Conservation (phyloP, 164 flowering plant species). For the Saururus chinensis region DNA sequence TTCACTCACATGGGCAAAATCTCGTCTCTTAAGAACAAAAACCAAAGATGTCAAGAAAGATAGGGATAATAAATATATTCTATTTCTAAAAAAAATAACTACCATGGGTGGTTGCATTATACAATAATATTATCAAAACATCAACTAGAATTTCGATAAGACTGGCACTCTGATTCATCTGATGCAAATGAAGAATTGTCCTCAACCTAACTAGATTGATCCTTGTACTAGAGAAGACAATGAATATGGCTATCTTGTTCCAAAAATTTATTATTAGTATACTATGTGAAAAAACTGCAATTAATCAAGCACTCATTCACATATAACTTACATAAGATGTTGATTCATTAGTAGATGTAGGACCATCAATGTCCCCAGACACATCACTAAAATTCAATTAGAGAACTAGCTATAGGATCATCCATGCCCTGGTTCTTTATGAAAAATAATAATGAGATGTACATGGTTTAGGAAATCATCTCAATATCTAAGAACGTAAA, state of each 20-base stretch:
- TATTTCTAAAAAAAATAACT: too few relatives aligned
- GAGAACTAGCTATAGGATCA: not conserved
- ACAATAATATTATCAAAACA: not conserved
- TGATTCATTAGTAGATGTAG: not conserved
- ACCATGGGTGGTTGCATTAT: not conserved
- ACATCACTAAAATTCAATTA: not conserved
- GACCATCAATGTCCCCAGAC: not conserved
- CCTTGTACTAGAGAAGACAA: not conserved
- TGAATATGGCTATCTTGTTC: not conserved
- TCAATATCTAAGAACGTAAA: not conserved
- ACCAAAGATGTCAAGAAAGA: not conserved
- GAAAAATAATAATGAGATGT: not conserved
- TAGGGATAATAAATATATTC: not conserved
- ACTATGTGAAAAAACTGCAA: not conserved
- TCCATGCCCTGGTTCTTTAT: not conserved
- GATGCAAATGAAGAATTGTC: not conserved
- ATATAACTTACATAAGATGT: not conserved
- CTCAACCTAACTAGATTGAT: not conserved
- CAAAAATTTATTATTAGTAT: slow-evolving; percentile 6
- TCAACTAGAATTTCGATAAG: not conserved
- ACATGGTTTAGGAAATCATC: not conserved
- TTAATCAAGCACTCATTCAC: not conserved
- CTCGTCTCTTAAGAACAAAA: not conserved
- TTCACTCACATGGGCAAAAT: slow-evolving; percentile 8
- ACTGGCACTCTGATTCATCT: not conserved